Conservation (phyloP, 257 asterid species). For the Linderniella brevidens region DNA sequence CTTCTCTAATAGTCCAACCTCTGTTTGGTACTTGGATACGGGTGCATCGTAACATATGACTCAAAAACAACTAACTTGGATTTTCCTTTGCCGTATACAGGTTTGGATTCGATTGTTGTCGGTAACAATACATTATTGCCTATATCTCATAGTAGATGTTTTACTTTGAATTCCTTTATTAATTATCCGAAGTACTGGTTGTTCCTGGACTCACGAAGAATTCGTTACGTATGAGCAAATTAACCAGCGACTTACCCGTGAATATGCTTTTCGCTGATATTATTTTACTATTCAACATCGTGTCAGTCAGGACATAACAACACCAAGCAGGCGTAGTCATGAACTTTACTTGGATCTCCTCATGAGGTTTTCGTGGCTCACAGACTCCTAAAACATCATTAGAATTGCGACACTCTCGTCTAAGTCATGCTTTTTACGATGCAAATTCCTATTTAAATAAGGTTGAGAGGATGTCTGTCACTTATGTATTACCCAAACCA, state of each 20-base stretch:
- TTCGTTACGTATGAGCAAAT: background rate
- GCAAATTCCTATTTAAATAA: background rate
- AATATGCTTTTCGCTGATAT: background rate
- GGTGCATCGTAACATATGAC: constrained; percentile 1
- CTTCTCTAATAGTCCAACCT: too few relatives aligned
- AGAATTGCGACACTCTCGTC: background rate
- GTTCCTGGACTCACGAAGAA: background rate
- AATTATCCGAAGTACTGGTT: background rate
- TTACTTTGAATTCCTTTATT: background rate
- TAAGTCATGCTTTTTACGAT: background rate
- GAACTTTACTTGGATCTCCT: constrained; percentile 2
- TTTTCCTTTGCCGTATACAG: background rate
- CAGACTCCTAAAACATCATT: background rate
- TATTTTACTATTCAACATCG: background rate
- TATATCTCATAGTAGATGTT: background rate
- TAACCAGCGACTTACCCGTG: background rate
- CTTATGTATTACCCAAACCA: background rate
- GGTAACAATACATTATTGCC: background rate
- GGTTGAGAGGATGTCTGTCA: background rate
- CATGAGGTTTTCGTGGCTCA: background rate
- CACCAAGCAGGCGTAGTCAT: background rate
- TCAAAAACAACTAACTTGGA: background rate
- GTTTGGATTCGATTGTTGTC: background rate
- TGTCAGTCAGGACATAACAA: background rate
- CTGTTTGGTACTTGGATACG: background rate